Conservation (phyloP, 768 basidiomycete species). For the Pleurotus tuber-regium region DNA sequence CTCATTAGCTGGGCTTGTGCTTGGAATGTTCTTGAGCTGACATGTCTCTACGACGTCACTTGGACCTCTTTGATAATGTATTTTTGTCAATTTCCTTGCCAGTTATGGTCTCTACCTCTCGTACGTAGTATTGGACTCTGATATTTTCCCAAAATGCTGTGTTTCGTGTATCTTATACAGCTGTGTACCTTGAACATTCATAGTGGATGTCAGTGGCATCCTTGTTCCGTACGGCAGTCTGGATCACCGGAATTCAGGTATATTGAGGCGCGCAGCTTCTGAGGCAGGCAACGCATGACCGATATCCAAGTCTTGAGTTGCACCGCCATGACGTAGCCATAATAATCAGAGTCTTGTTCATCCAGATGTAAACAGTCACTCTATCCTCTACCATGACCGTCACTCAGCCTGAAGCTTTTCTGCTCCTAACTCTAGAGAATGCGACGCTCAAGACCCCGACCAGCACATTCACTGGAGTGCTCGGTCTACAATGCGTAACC, state of each 20-base stretch:
- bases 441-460: slow-evolving; percentile 37
- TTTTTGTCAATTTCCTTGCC: no score
- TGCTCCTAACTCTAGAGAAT: slow-evolving; percentile 51
- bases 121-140: neutral
- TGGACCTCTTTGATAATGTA: no score
- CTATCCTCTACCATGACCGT: neutral
- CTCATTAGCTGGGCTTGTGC: neutral
- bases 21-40: neutral
- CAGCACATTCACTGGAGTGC: slow-evolving; percentile 36
- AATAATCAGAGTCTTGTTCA: neutral
- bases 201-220: no score
- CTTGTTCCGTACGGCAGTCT: no score
- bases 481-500: slow-evolving; percentile 64
- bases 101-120: no score
- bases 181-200: neutral
- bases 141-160: neutral
- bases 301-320: no score
- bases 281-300: no score
- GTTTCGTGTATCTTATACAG: neutral
- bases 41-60: no score
- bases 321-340: neutral
- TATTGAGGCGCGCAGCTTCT: no score
- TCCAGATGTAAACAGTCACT: neutral
- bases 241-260: no score
- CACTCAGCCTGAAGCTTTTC: slow-evolving; percentile 48